These are phyloP conservation scores for Harringtonia aguacate DNA, from an alignment of 2,329 filamentous ascomycete species.

Conservation along the genomic window DNA sequence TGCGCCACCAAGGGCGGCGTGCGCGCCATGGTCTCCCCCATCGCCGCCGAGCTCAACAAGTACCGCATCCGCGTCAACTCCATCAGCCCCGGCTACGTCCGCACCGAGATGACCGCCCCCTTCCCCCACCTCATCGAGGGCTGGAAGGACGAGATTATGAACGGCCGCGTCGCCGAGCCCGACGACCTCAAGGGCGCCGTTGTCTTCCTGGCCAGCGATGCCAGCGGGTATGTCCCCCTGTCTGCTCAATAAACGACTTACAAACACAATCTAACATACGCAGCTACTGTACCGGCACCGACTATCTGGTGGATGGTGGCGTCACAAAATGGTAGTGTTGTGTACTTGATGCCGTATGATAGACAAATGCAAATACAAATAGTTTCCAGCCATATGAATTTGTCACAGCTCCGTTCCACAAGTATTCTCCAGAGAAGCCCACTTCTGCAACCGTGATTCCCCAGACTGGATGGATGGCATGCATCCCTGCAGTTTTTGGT, in stretches of 20 bases:
- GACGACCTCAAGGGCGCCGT: conserved; percentile 51
- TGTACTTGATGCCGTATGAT: no score
- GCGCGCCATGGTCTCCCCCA: conserved; percentile 49
- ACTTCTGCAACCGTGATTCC: no score
- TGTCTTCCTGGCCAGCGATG: conserved; percentile 50
- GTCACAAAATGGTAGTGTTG: conserved; percentile 12
- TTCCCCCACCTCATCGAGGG: conserved; percentile 47
- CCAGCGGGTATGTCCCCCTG: conserved; percentile 28
- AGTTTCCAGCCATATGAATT: no score
- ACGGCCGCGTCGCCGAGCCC: conserved; percentile 46
- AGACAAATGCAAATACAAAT: no score
- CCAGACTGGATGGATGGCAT: no score
- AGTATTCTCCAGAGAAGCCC: no score
- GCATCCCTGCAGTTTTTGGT: no score
- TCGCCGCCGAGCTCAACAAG: conserved; percentile 53
- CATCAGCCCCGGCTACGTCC: conserved; percentile 53
- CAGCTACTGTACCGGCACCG: conserved; percentile 9
- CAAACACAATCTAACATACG: not conserved
- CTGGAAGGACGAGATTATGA: conserved; percentile 68
- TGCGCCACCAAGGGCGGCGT: conserved; percentile 58
- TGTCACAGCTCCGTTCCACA: no score
- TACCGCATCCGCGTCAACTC: conserved; percentile 56
- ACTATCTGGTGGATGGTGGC: conserved; percentile 10
- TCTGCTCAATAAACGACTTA: no score
- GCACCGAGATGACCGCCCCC: conserved; percentile 62